phyloP scores from a whole-genome alignment of 2,329 filamentous ascomycete genomes.

The Didymella sp. region DNA sequence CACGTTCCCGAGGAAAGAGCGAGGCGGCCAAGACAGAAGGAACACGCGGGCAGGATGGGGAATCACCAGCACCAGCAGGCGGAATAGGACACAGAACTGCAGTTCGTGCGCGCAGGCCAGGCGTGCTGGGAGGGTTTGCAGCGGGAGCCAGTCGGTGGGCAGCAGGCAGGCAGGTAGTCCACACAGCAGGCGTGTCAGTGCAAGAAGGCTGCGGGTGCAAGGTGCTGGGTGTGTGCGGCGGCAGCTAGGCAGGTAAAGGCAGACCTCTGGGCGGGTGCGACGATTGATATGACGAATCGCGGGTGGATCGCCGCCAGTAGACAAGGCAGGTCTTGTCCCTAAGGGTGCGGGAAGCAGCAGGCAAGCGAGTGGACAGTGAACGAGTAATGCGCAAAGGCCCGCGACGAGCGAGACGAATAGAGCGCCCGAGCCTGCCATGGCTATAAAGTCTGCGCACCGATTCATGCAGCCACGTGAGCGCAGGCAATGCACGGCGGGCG shows the following conservation, averaged over 20 bases:
- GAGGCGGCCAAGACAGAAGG: constrained; percentile 21
- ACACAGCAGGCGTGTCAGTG: constrained; percentile 11
- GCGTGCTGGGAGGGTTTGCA: neutral
- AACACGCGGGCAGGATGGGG: neutral
- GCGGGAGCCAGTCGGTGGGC: constrained; percentile 15
- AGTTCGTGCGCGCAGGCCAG: constrained; percentile 15
- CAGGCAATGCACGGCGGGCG: constrained; percentile 19
- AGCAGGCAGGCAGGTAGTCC: constrained; percentile 1
- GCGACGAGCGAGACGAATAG: constrained; percentile 8
- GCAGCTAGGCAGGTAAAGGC: constrained; percentile 23
- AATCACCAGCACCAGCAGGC: neutral
- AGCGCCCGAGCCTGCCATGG: neutral
- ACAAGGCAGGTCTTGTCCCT: constrained; percentile 10
- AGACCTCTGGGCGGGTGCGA: constrained; percentile 22
- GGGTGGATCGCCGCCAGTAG: constrained; percentile 20
- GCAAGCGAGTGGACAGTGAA: constrained; percentile 12
- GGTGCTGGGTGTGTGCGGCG: constrained; percentile 28
- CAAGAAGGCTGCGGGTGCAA: constrained; percentile 24
- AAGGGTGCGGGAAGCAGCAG: constrained; percentile 7
- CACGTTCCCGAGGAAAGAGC: constrained; percentile 20
- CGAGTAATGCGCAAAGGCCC: neutral
- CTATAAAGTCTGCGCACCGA: constrained; percentile 16
- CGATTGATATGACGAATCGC: constrained; percentile 23
- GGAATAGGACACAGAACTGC: neutral
- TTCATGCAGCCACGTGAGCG: constrained; percentile 23